A percentile compares a stretch with the other conserved stretches of the same genome.
Conservation (phyloP, 768 basidiomycete species). For the Serendipita indica region DNA sequence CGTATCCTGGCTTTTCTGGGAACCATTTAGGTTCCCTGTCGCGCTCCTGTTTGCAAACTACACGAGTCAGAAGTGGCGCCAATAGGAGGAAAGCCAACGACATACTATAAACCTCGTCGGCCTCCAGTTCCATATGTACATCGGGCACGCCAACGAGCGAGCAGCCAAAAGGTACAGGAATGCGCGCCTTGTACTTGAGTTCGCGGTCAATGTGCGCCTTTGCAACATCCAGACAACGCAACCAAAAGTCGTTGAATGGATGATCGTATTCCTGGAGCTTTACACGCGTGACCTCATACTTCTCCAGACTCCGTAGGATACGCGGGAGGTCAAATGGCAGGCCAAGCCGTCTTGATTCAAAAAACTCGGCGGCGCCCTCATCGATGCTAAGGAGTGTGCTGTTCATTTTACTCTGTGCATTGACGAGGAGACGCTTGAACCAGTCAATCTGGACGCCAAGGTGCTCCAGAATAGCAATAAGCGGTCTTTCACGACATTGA, state of each 20-base stretch:
- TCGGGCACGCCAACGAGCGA: conserved; percentile 65
- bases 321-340: conserved; percentile 41
- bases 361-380: conserved; percentile 30
- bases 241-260: conserved; percentile 34
- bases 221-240: conserved; percentile 37
- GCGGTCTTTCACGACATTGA: conserved; percentile 26
- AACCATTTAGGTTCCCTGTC: conserved; percentile 25
- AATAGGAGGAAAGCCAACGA: conserved; percentile 14
- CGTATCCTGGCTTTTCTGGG: conserved; percentile 25
- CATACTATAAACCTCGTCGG: conserved; percentile 43
- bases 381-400: conserved; percentile 30
- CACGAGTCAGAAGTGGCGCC: background rate
- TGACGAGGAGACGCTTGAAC: conserved; percentile 30
- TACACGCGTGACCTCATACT: conserved; percentile 29
- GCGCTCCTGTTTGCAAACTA: conserved; percentile 29
- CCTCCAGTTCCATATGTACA: conserved; percentile 36
- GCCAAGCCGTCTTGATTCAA: conserved; percentile 45
- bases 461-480: conserved; percentile 52
- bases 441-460: conserved; percentile 38
- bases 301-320: conserved; percentile 34
- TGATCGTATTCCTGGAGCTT: conserved; percentile 15
- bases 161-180: conserved; percentile 47
- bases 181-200: conserved; percentile 48
- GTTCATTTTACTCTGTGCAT: conserved; percentile 39
- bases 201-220: conserved; percentile 49